Percentiles rank a stretch among this genome's conserved stretches.
Conservation (phyloP, 2,329 filamentous ascomycete genomes). For the Beauveria asiatica region DNA sequence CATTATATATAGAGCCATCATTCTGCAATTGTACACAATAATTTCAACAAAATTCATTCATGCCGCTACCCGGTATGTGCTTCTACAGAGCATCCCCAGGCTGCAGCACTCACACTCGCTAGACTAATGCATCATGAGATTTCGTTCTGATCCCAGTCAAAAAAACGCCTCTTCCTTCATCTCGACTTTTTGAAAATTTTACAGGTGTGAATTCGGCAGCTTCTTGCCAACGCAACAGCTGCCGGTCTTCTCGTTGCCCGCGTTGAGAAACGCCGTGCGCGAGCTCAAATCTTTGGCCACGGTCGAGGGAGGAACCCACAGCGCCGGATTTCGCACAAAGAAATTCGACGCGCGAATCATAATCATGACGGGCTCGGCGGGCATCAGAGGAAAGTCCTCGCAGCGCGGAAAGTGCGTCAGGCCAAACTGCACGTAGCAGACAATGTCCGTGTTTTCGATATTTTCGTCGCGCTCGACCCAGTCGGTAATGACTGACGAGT, state of each 20-base stretch:
- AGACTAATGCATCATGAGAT: neutral
- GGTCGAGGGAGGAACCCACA: slow-evolving; percentile 39
- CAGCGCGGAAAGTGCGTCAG: slow-evolving; percentile 54
- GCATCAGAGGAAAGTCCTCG: slow-evolving; percentile 64
- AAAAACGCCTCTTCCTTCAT: neutral
- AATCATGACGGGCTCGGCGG: slow-evolving; percentile 46
- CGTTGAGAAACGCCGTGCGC: slow-evolving; percentile 13
- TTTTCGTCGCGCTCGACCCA: slow-evolving; percentile 41
- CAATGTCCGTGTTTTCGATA: slow-evolving; percentile 41
- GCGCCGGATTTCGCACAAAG: slow-evolving; percentile 41
- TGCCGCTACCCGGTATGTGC: neutral
- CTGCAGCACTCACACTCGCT: neutral
- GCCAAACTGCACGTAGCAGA: slow-evolving; percentile 43
- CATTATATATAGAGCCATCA: neutral
- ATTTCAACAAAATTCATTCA: neutral
- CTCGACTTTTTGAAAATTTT: neutral
- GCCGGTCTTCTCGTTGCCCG: neutral
- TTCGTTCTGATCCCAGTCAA: neutral
- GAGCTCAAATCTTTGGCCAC: slow-evolving; percentile 25
- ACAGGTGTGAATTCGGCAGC: slow-evolving; percentile 14
- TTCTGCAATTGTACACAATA: neutral
- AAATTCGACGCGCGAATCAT: slow-evolving; percentile 43
- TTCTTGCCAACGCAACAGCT: slow-evolving; percentile 12
- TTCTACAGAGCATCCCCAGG: neutral
- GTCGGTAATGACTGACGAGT: slow-evolving; percentile 26